Evolutionary conservation across 192 early-diverging fungal species (phyloP).

Genomic region (Jimgerdemannia lactiflua): DNA sequence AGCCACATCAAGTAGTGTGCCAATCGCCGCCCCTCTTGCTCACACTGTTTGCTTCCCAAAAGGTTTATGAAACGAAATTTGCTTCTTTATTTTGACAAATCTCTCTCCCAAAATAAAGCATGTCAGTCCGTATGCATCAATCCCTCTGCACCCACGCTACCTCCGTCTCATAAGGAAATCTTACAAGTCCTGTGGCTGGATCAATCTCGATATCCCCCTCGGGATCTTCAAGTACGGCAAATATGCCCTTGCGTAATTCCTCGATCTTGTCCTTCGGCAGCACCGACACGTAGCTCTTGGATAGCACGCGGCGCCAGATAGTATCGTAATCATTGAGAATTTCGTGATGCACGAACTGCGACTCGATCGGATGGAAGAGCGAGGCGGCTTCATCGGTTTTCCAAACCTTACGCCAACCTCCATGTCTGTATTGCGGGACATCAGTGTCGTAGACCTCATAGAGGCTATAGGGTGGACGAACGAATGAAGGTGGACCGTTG

Average conservation of each 20-base stretch:
- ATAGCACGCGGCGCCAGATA: constrained; percentile 23
- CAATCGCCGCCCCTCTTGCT: too few species aligned
- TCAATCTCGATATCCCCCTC: not conserved
- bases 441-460: constrained; percentile 41
- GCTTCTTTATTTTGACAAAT: too few species aligned
- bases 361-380: constrained; percentile 20
- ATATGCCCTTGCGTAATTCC: constrained; percentile 6
- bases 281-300: constrained; percentile 34
- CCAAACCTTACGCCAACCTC: constrained; percentile 35
- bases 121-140: not conserved
- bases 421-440: constrained; percentile 46
- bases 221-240: constrained; percentile 12
- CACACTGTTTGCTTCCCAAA: too few species aligned
- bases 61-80: too few species aligned
- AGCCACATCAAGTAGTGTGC: too few species aligned
- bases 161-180: not conserved
- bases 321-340: not conserved
- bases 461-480: not conserved
- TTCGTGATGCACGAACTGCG: constrained; percentile 2
- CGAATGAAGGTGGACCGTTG: not conserved
- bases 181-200: not conserved
- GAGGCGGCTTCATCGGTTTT: constrained; percentile 15
- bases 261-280: constrained; percentile 14
- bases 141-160: not conserved
- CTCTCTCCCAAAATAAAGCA: too few species aligned